Percentiles rank a stretch among this genome's conserved stretches.
phyloP scores from a whole-genome alignment of 352 stramenopile species.

The Phytophthora sp. region DNA sequence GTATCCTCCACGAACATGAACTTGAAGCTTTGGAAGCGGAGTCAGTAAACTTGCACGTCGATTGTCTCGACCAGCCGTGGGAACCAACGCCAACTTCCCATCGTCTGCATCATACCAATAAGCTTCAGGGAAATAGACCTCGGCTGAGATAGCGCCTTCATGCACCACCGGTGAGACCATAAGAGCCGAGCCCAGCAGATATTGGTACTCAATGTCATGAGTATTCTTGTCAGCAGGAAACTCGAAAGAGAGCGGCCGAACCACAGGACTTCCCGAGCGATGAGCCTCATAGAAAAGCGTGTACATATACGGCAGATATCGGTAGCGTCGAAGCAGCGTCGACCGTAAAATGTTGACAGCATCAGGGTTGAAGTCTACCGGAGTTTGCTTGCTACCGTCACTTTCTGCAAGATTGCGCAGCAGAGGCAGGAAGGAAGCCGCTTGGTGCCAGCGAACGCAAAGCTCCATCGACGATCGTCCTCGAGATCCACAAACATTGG shows the following conservation, averaged over 20 bases:
- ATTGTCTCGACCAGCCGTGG: conserved; percentile 6
- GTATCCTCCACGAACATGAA: conserved; percentile 69
- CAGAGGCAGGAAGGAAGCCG: conserved; percentile 80
- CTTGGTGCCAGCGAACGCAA: conserved; percentile 86
- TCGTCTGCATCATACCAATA: conserved; percentile 73
- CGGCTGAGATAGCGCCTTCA: conserved; percentile 55
- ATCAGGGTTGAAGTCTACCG: conserved; percentile 72
- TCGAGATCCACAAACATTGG: conserved; percentile 68
- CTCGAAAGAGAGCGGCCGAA: conserved; percentile 66
- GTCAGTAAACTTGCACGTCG: conserved; percentile 53
- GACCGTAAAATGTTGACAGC: conserved; percentile 69
- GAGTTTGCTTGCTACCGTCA: conserved; percentile 47
- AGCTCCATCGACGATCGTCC: conserved; percentile 63
- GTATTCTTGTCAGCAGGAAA: conserved; percentile 58
- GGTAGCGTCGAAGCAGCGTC: conserved; percentile 68
- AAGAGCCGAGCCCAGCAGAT: conserved; percentile 69
- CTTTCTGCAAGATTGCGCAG: conserved; percentile 73
- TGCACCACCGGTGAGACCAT: conserved; percentile 85
- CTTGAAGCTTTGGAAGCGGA: conserved; percentile 59
- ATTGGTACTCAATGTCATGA: conserved; percentile 65
- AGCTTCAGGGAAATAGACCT: conserved; percentile 73
- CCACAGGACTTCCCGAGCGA: conserved; percentile 47
- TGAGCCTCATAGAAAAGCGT: conserved; percentile 77
- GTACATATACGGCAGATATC: conserved; percentile 87
- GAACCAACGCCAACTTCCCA: conserved; percentile 43